Base-by-base conservation (phyloP, 2,329 filamentous ascomycete species). In the Phaeosphaeriaceae sp. region DNA sequence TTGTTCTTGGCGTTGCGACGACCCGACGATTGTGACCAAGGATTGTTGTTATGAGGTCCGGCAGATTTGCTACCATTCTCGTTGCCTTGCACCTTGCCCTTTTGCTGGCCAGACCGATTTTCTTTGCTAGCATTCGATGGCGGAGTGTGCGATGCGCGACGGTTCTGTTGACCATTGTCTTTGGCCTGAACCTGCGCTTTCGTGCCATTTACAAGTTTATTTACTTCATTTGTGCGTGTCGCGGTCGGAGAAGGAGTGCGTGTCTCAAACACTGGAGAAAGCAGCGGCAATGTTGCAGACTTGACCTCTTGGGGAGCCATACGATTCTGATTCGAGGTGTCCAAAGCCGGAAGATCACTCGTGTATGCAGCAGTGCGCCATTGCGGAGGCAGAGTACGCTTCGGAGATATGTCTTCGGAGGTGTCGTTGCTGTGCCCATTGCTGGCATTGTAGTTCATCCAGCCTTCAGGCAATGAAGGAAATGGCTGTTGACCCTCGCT, bases 201-300 rank as follows among this genome's bases (percentile, higher is more conserved):
- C 19, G 27, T 57, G 42, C 70, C 71, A 52, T 76, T 76, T 6
- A 59, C 52, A n/a, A 64, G 47, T 58, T 75, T 77, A 33, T 49
- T 59, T 6, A 61, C 48, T 9, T 76, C 73, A 5, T 63, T 52
- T 19, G 75, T 71, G 54, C 88, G 83, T 54, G 80, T 79, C 13
- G 84, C 80, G 2, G 84, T 89, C 1, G 90, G 89, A 1, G 90
- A 91, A 2, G 90, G 89, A 0, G 88, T 90, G n/a, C 85, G 83
- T 6, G 86, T 85, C 77, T 93, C 91, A 53, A 89, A 90, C 0
- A 93, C 90, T 0, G 91, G 91, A 0, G 91, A 93, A 1, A 93
- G 81, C 21, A 83, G 61, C 4, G 81, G 80, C 10, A 76, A 64
- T 83, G 69, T 72, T 20, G 76, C 75, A 5, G 75, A 77, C 50